Conservation (phyloP, 2,329 filamentous ascomycete species). For the Fusarium hostae region DNA sequence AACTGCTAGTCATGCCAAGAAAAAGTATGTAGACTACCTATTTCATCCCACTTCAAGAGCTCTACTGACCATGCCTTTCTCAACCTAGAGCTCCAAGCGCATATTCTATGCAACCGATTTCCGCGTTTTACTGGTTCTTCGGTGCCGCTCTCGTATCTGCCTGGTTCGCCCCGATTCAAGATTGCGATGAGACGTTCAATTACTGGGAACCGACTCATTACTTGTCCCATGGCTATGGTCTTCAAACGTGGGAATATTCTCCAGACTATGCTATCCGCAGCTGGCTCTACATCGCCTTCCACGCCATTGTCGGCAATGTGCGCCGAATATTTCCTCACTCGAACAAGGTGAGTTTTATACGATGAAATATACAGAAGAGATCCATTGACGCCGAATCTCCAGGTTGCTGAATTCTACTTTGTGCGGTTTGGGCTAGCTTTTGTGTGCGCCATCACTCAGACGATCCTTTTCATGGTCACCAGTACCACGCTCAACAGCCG, state of each 20-base stretch:
- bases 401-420: conserved; percentile 85
- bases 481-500: conserved; percentile 81
- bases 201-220: conserved; percentile 99
- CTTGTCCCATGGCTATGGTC: conserved; percentile 87
- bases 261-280: conserved; percentile 94
- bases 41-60: neutral
- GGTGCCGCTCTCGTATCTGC: conserved; percentile 80
- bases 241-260: conserved; percentile 99
- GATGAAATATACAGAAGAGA: neutral
- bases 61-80: conserved; percentile 19
- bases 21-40: conserved; percentile 53
- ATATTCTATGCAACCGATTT: conserved; percentile 76
- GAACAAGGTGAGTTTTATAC: conserved; percentile 60
- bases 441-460: conserved; percentile 83
- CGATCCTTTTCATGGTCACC: conserved; percentile 81
- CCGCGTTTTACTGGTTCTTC: conserved; percentile 84
- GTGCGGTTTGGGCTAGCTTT: conserved; percentile 80
- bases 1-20: conserved; percentile 61
- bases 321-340: conserved; percentile 71
- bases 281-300: conserved; percentile 88
- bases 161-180: conserved; percentile 88
- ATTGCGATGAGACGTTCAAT: conserved; percentile 99
- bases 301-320: conserved; percentile 77
- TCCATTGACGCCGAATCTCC: conserved; percentile 10
- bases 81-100: conserved; percentile 55